Conservation (phyloP, 1,139 yeast species). For the Lodderomyces orthopsilosis region DNA sequence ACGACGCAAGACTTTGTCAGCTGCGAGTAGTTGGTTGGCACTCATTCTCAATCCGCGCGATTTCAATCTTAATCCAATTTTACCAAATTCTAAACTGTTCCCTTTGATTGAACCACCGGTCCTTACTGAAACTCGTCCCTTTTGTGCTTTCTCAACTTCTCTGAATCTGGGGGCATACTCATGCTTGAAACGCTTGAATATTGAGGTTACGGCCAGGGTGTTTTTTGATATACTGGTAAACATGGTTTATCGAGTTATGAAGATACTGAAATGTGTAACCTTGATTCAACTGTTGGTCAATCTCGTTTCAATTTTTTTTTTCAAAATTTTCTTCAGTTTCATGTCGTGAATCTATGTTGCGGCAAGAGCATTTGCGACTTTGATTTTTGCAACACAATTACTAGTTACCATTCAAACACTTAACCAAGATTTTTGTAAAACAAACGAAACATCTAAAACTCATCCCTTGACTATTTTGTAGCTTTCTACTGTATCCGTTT, state of each 20-base stretch:
- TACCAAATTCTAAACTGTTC: conserved; percentile 74
- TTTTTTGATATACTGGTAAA: conserved; percentile 1
- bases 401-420: not conserved
- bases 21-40: conserved; percentile 90
- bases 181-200: conserved; percentile 57
- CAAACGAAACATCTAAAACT: not conserved
- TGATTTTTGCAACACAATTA: not conserved
- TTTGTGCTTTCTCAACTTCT: conserved; percentile 75
- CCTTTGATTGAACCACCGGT: conserved; percentile 95
- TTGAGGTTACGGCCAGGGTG: not conserved
- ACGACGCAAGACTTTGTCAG: conserved; percentile 82
- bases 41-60: conserved; percentile 82
- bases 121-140: conserved; percentile 92
- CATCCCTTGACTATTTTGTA: not conserved
- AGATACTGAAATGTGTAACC: not conserved
- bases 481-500: too few species aligned
- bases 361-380: not conserved
- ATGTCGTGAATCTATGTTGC: not conserved
- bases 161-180: conserved; percentile 86
- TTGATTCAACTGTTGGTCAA: not conserved
- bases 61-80: conserved; percentile 82
- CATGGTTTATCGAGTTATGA: not conserved
- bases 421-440: not conserved
- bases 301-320: not conserved
- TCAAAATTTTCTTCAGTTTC: too few species aligned